Conservation (phyloP, 169 alveolate genomes). For the Eimeria maxima region DNA sequence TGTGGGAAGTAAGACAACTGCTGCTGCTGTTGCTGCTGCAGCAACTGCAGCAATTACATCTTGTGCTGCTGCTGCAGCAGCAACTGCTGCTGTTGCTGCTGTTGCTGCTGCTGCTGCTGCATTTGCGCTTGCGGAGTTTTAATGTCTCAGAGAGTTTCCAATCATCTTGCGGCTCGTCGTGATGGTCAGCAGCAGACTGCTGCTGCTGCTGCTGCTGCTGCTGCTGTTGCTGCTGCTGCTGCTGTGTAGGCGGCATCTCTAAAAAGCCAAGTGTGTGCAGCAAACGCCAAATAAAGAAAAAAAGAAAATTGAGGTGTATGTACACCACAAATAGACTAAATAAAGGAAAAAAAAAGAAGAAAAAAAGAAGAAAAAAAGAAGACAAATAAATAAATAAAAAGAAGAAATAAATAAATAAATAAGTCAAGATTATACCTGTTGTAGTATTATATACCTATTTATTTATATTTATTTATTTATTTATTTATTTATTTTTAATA, state of each 20-base stretch:
- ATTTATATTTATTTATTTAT: no score
- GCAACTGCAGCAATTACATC: not conserved
- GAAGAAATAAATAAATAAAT: not conserved
- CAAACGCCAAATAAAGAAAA: not conserved
- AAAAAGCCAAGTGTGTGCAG: no score
- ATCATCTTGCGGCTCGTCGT: not conserved
- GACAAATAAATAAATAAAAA: not conserved
- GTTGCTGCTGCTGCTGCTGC: constrained; percentile 20
- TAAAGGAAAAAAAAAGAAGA: not conserved
- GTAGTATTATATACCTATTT: no score
- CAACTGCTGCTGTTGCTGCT: not conserved
- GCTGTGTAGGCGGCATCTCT: no score
- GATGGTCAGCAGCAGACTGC: not conserved
- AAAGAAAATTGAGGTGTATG: not conserved
- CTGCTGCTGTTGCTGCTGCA: not conserved
- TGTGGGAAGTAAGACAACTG: no score
- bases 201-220: not conserved
- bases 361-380: no score
- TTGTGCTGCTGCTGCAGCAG: not conserved
- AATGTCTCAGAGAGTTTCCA: not conserved
- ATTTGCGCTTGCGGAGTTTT: not conserved
- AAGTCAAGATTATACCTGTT: no score
- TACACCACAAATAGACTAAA: not conserved
- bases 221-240: no score
- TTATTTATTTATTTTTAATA: not conserved